Evolutionary conservation across 805 yeast genomes (phyloP).

Genomic region (Saccharomycopsis fibuligera): DNA sequence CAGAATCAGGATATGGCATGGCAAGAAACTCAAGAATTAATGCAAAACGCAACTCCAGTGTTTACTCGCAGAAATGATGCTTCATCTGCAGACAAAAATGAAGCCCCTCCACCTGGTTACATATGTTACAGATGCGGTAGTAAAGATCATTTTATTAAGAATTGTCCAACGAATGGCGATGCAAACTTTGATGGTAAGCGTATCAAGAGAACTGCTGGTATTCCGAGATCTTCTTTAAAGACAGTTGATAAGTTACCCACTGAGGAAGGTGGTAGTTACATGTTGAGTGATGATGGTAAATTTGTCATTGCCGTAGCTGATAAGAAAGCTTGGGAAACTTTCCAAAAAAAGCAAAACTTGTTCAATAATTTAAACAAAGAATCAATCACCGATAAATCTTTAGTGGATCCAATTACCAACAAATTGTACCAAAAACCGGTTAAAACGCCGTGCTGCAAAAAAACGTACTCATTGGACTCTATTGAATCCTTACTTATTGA

Average conservation of each 20-base stretch:
- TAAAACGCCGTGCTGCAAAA: constrained; percentile 73
- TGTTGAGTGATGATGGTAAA: constrained; percentile 92
- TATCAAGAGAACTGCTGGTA: constrained; percentile 92
- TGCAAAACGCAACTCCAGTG: constrained; percentile 80
- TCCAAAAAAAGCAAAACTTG: constrained; percentile 53
- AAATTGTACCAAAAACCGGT: constrained; percentile 67
- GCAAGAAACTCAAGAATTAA: constrained; percentile 88
- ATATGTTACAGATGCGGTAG: constrained; percentile 96
- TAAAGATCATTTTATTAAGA: constrained; percentile 91
- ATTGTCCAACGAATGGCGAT: constrained; percentile 90
- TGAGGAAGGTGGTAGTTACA: constrained; percentile 53
- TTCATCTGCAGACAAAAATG: constrained; percentile 28
- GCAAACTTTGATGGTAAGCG: constrained; percentile 92
- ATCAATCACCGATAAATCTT: constrained; percentile 39
- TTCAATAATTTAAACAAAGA: constrained; percentile 15
- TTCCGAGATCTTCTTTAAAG: constrained; percentile 86
- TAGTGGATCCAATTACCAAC: constrained; percentile 65
- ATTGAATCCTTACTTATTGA: constrained; percentile 67
- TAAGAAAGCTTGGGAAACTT: constrained; percentile 80
- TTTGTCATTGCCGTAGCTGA: constrained; percentile 96
- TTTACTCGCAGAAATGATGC: constrained; percentile 38
- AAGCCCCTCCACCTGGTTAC: constrained; percentile 93
- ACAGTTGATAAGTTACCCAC: constrained; percentile 70
- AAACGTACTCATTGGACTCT: constrained; percentile 49
- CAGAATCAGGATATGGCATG: constrained; percentile 90